Evolutionary conservation across 2,329 filamentous ascomycete genomes (phyloP).

Genomic region (Ascocoryne sarcoides): DNA sequence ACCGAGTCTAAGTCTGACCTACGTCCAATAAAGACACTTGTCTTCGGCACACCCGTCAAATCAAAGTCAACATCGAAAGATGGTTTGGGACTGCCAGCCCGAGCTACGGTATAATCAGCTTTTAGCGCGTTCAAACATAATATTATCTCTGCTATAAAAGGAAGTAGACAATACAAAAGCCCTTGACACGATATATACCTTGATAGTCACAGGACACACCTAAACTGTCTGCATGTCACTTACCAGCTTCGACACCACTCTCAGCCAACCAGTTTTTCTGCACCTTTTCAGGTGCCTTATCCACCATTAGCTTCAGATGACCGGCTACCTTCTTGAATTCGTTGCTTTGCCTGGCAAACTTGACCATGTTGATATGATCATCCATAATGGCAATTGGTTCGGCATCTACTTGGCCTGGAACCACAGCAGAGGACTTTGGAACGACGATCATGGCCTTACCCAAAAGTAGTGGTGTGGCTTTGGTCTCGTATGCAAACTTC

Average conservation of each 20-base stretch:
- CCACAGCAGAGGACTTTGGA: constrained; percentile 29
- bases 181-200: constrained; percentile 1
- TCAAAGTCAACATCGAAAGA: constrained; percentile 11
- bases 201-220: constrained; percentile 1
- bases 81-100: constrained; percentile 2
- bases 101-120: constrained; percentile 6
- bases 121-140: constrained; percentile 4
- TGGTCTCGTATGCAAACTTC: constrained; percentile 23
- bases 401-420: constrained; percentile 28
- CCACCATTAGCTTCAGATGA: constrained; percentile 12
- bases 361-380: constrained; percentile 30
- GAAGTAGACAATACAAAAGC: constrained; percentile 2
- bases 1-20: constrained; percentile 12
- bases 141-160: constrained; percentile 2
- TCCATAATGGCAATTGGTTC: constrained; percentile 28
- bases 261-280: constrained; percentile 11
- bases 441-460: constrained; percentile 23
- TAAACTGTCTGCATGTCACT: constrained; percentile 6
- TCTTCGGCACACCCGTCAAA: constrained; percentile 10
- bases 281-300: constrained; percentile 11
- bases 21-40: constrained; percentile 12
- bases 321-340: constrained; percentile 10
- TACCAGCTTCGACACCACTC: constrained; percentile 9
- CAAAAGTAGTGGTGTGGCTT: constrained; percentile 13
- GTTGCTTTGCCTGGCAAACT: constrained; percentile 20